These are phyloP conservation scores for Elongisporangium undulatum DNA, from an alignment of 352 stramenopile genomes.

Conservation along the genomic window DNA sequence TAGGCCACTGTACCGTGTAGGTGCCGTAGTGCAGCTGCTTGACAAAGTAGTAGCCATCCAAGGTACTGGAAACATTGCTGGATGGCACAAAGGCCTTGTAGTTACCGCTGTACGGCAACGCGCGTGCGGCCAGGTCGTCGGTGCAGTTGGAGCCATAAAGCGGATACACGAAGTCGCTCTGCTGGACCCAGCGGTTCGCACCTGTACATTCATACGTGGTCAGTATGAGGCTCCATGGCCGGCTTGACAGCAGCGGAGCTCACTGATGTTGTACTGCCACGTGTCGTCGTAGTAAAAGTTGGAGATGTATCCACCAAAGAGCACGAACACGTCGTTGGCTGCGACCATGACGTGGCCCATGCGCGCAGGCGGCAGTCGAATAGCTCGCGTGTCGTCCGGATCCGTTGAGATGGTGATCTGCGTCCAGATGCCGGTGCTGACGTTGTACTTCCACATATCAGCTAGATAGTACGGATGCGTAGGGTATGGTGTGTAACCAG, in stretches of 20 bases:
- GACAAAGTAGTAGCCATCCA: slow-evolving; percentile 60
- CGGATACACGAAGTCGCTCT: slow-evolving; percentile 88
- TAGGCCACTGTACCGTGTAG: slow-evolving; percentile 26
- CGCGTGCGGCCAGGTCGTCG: slow-evolving; percentile 77
- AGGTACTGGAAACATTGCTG: slow-evolving; percentile 19
- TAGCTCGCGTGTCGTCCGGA: slow-evolving; percentile 5
- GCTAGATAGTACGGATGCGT: slow-evolving; percentile 91
- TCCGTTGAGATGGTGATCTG: slow-evolving; percentile 34
- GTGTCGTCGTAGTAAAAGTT: slow-evolving; percentile 95
- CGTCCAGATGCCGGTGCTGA: slow-evolving; percentile 80
- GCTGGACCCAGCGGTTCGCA: slow-evolving; percentile 86
- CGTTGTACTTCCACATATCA: slow-evolving; percentile 94
- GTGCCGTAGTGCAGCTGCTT: slow-evolving; percentile 75
- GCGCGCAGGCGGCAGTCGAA: slow-evolving; percentile 48
- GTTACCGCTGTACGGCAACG: slow-evolving; percentile 63
- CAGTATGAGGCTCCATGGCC: background rate
- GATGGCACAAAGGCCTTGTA: slow-evolving; percentile 50
- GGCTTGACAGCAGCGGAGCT: slow-evolving; percentile 11
- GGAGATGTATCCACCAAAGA: slow-evolving; percentile 91
- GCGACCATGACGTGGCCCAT: slow-evolving; percentile 84
- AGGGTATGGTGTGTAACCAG: slow-evolving; percentile 85
- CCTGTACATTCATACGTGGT: slow-evolving; percentile 16
- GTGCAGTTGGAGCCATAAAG: slow-evolving; percentile 89
- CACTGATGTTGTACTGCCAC: slow-evolving; percentile 95
- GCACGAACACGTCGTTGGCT: slow-evolving; percentile 75